Conservation (phyloP, 805 yeast genomes). For the Komagataella mondaviorum region DNA sequence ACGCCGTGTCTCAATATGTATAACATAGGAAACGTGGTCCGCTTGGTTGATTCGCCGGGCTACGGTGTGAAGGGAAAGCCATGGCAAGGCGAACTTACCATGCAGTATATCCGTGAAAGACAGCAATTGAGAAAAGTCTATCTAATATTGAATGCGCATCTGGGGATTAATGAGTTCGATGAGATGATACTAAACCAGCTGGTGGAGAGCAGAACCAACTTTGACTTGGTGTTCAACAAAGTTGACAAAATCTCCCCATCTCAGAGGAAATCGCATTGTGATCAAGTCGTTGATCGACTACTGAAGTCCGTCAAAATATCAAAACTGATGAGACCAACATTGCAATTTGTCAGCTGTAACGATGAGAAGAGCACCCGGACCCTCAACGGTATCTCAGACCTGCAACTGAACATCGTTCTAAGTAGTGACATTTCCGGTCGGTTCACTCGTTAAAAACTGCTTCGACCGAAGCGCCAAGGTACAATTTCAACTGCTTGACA, state of each 20-base stretch:
- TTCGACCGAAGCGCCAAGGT: conserved; percentile 59
- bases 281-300: conserved; percentile 22
- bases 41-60: conserved; percentile 82
- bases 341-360: conserved; percentile 38
- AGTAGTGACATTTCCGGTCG: conserved; percentile 29
- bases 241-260: conserved; percentile 39
- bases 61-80: conserved; percentile 62
- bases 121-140: conserved; percentile 42
- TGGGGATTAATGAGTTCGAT: conserved; percentile 51
- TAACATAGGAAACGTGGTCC: conserved; percentile 46
- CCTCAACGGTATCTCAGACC: conserved; percentile 40
- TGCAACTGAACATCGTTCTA: conserved; percentile 37
- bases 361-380: conserved; percentile 17
- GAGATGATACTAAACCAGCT: conserved; percentile 34
- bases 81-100: conserved; percentile 57
- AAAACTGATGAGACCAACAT: conserved; percentile 21
- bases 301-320: conserved; percentile 21
- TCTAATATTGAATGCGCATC: conserved; percentile 44
- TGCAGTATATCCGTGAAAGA: conserved; percentile 46
- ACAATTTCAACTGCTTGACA: conserved; percentile 47
- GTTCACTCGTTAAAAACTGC: conserved; percentile 21
- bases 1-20: conserved; percentile 60
- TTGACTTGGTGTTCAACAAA: conserved; percentile 68
- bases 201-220: conserved; percentile 42
- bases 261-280: conserved; percentile 4